Base-by-base conservation (phyloP, 2,329 filamentous ascomycete genomes). In the Aspergillus neotritici region DNA sequence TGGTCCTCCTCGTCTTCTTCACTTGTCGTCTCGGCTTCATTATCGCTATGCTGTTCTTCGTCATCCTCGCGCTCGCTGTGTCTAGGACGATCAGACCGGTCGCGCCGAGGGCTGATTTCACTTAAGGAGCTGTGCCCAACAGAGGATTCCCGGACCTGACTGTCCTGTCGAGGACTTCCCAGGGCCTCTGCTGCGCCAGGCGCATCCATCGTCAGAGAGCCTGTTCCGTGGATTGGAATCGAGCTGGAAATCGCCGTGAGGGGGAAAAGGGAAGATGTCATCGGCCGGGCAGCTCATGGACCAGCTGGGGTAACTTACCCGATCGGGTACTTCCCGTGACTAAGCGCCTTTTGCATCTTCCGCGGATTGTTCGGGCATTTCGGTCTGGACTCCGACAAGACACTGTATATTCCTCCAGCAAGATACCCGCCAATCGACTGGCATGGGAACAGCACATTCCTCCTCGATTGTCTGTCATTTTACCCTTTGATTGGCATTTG, bases 1-100 rank as follows among this genome's bases (percentile, higher is more conserved):
- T 86, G 84, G 0, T 88, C 84, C 0, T 83, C 82, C 0, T 82
- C 79, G 0, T 82, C 79, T 0, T 80, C 78, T 0, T 80, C 51
- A 25, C 50, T 55, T 34, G 56, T 57, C 14, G 53, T 46, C 7
- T 45, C 52, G 29, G 57, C 49, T 14, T 55, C 57, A 25, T 58
- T 33, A 34, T 54, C 45, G 34, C 46, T 43, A 17, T 51, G 47
- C 25, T 48, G 40, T 15, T 48, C 47, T 12, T 52, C 45, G 37
- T 55, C 44, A 13, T 52, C 47, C 38, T 54, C 53, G 17, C 47
- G 40, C 16, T 43, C 13, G 34, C 37, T 49, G 29, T 47, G 13
- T 14, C 37, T 37, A 10, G 38, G 31, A 12, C 31, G 35, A 31
- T 47, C 16, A 16, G 39, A 38, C 36, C 34, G 47, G 44, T 48